Base-by-base conservation (phyloP, 441 rosid species). In the Francoa sonchifolia region DNA sequence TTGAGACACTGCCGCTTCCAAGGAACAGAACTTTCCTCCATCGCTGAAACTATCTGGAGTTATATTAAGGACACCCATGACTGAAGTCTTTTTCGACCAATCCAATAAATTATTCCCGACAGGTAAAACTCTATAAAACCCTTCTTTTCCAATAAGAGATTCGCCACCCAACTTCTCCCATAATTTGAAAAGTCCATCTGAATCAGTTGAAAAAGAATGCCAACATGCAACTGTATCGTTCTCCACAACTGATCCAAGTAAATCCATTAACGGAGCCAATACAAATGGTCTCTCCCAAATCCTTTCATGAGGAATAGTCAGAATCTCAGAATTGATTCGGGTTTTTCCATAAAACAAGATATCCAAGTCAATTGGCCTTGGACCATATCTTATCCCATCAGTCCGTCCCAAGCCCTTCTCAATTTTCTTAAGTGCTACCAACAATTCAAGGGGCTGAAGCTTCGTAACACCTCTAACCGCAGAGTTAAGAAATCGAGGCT, bases 21-120 rank as follows among this genome's bases (percentile, higher is more conserved):
- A 49, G 0, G 80, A 69, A 27, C 59, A 74, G 56, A 77, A 80
- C 48, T 50, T 71, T 12, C 96, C 96, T 36, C 95, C 99, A 37
- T 90, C 95, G 28, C 99, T 82, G 33, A 90, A 90, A 71, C 98
- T 90, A 54, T 90, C 96, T 1, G 94, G 96, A 7, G 96, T 90
- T 52, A 86, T 58, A 69, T 85, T 90, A 58, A 90, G 80, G 33
- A 90, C 52, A 30, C 98, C 98, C 98, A 82, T 86, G 27, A 82
- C 71, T 44, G 71, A 63, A 38, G 90, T 79, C 48, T 55, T 74
- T 51, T 55, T 50, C 0, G 87, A 66, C 81, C 93, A 86, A 42
- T 90, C 81, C 96, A 84, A 82, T n/a, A 90, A 48, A 22, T 19
- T 45, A 44, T 76, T 57, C 48, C 89, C 74, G 47, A 80, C 57